These are phyloP conservation scores for Novakomyces olei DNA, from an alignment of 805 yeast genomes.

Conservation along the genomic window DNA sequence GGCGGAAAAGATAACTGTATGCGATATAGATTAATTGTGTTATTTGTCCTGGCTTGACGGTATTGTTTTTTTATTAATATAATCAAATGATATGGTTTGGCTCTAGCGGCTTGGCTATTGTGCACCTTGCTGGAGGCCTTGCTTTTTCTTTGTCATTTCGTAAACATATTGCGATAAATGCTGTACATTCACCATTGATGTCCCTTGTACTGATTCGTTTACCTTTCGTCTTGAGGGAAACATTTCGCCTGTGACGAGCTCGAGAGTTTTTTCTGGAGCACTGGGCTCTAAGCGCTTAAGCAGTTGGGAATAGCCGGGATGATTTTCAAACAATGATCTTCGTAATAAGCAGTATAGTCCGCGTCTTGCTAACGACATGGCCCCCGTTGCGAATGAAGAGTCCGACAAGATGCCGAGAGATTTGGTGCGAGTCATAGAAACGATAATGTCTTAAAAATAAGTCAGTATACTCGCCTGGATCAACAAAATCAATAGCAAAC, in stretches of 20 bases:
- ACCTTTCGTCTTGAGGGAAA: conserved; percentile 9
- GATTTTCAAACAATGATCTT: conserved; percentile 7
- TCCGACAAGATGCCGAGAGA: conserved; percentile 13
- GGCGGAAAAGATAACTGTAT: conserved; percentile 17
- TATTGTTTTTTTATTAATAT: too few relatives aligned
- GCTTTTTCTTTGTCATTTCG: conserved; percentile 14
- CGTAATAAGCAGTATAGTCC: conserved; percentile 18
- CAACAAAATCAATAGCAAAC: too few relatives aligned
- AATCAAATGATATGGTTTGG: too few relatives aligned
- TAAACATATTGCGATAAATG: conserved; percentile 16
- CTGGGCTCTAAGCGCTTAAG: conserved; percentile 5
- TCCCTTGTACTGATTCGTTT: conserved; percentile 7
- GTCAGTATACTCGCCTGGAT: not conserved
- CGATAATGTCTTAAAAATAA: conserved; percentile 13
- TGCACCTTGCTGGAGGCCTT: too few relatives aligned
- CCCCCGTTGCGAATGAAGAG: conserved; percentile 11
- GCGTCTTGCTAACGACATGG: conserved; percentile 15
- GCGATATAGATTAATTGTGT: too few relatives aligned
- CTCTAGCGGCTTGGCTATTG: too few relatives aligned
- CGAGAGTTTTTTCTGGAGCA: conserved; percentile 10
- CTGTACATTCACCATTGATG: conserved; percentile 14
- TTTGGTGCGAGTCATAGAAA: conserved; percentile 19
- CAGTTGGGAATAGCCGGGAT: conserved; percentile 6
- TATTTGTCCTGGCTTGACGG: too few relatives aligned
- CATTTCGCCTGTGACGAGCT: conserved; percentile 16